Evolutionary conservation across 1,284 basidiomycete genomes (phyloP).

Genomic region (Kalmanozyma brasiliensis): DNA sequence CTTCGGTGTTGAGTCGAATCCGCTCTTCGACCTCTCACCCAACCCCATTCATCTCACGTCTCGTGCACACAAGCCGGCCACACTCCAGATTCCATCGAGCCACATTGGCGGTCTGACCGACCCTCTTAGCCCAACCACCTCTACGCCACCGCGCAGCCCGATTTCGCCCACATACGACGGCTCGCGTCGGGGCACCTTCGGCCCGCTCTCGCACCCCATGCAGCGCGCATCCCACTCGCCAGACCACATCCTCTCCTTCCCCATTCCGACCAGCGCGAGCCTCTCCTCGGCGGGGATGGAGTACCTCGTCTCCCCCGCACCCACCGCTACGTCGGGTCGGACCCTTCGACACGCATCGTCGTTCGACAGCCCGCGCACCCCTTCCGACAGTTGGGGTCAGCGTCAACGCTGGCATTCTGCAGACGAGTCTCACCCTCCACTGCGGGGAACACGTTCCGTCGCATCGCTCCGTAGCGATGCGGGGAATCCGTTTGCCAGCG

Average conservation of each 20-base stretch:
- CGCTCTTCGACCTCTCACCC: conserved; percentile 7
- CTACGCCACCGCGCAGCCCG: not conserved
- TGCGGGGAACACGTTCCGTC: conserved; percentile 9
- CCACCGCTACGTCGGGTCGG: not conserved
- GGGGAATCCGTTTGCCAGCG: not conserved
- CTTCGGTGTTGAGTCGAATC: conserved; percentile 5
- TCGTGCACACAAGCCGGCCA: conserved; percentile 6
- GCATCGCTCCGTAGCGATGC: conserved; percentile 7
- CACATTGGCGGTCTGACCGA: not conserved
- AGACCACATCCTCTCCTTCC: too few species aligned
- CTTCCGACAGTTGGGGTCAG: not conserved
- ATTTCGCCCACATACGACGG: too few species aligned
- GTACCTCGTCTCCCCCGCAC: conserved; percentile 11
- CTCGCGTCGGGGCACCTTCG: too few species aligned
- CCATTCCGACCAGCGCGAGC: too few species aligned
- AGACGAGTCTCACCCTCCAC: not conserved
- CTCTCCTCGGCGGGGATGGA: conserved; percentile 26
- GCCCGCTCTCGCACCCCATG: too few species aligned
- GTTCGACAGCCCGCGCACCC: conserved; percentile 8
- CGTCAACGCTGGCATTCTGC: conserved; percentile 26
- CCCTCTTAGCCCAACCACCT: not conserved
- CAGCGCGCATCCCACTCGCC: conserved; percentile 6
- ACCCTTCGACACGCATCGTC: conserved; percentile 12
- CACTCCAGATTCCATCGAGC: conserved; percentile 6
- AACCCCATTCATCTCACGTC: not conserved